Conservation (phyloP, 306 rosid species). For the Benincasa hispida region DNA sequence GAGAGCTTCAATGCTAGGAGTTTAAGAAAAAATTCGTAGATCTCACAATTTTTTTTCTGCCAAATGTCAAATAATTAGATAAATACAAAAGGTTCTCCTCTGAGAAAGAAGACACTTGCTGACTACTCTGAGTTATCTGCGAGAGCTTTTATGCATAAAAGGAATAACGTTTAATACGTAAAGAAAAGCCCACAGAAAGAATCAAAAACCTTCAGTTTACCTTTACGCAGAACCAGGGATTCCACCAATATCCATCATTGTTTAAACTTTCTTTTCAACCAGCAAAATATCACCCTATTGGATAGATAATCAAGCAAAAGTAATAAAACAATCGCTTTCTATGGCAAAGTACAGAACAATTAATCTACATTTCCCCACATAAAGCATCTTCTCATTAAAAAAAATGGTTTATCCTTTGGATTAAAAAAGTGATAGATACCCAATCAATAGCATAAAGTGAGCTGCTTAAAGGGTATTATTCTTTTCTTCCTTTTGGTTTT, state of each 20-base stretch:
- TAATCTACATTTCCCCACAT: neutral
- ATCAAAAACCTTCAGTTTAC: neutral
- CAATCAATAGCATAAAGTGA: neutral
- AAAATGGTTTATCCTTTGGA: neutral
- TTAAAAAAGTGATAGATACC: conserved; percentile 6
- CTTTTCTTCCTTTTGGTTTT: neutral
- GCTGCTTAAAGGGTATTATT: neutral
- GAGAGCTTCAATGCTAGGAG: neutral
- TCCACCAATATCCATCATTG: conserved; percentile 9
- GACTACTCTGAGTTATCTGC: neutral
- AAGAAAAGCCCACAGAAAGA: neutral
- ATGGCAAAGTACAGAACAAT: neutral
- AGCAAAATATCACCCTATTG: neutral
- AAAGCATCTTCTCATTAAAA: neutral
- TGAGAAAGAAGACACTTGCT: neutral
- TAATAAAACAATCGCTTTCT: neutral
- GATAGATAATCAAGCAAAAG: neutral
- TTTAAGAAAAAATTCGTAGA: neutral
- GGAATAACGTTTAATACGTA: neutral
- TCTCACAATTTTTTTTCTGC: neutral
- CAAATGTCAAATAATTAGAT: neutral
- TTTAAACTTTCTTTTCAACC: conserved; percentile 6
- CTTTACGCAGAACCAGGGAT: conserved; percentile 2
- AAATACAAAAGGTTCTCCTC: neutral
- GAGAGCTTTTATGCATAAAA: neutral